Conservation (phyloP, 345 rosid genomes). For the Salix caprea region DNA sequence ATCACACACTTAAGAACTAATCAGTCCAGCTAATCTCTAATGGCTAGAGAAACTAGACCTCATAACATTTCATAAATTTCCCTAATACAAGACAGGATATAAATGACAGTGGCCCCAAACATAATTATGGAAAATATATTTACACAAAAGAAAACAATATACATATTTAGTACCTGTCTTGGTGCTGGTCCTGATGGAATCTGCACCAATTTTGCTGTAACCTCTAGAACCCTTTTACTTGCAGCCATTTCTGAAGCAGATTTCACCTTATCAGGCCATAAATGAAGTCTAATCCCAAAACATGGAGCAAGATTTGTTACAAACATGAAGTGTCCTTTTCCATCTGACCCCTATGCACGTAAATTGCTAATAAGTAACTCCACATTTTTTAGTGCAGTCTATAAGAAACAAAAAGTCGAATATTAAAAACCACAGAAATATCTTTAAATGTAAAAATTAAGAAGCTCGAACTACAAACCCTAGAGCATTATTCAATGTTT, state of each 20-base stretch:
- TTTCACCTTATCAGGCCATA: constrained; percentile 83
- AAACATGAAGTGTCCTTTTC: constrained; percentile 76
- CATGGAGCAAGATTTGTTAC: constrained; percentile 96
- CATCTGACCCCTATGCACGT: constrained; percentile 65
- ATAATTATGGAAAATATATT: background rate
- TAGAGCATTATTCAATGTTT: background rate
- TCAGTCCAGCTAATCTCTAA: constrained; percentile 3
- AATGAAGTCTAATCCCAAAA: constrained; percentile 86
- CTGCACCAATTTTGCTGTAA: constrained; percentile 91
- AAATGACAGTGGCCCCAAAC: background rate
- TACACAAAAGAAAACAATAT: background rate
- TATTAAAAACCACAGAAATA: background rate
- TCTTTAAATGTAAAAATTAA: background rate
- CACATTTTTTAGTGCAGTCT: background rate
- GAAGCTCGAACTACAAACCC: background rate
- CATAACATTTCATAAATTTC: background rate
- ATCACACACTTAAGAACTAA: constrained; percentile 1
- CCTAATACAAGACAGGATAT: background rate
- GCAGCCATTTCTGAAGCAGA: constrained; percentile 48
- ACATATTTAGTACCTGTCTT: constrained; percentile 57
- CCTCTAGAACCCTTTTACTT: constrained; percentile 60
- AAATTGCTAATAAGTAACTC: constrained; percentile 24
- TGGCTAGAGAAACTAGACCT: background rate
- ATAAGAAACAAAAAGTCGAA: background rate
- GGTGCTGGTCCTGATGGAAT: constrained; percentile 95